Conservation (phyloP, 306 rosid species). For the Albizia julibrissin region DNA sequence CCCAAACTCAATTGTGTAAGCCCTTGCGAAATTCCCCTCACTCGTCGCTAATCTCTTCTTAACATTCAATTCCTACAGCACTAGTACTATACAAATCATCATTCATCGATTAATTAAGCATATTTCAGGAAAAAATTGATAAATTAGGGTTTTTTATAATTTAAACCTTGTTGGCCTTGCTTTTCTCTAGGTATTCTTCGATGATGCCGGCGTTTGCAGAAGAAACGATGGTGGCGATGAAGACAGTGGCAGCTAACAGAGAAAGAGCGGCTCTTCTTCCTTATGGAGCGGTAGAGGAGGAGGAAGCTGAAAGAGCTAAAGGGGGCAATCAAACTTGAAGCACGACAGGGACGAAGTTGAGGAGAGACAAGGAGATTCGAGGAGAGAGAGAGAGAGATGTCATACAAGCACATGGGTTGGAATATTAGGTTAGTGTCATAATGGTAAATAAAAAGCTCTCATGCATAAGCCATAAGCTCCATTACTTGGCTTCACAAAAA, state of each 20-base stretch:
- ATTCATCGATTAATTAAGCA: not conserved
- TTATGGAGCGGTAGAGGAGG: conserved; percentile 26
- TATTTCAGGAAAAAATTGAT: not conserved
- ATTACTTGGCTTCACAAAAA: no score
- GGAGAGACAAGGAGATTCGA: no score
- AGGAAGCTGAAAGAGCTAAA: no score
- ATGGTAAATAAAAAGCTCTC: no score
- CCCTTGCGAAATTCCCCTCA: conserved; percentile 94
- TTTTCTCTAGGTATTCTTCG: conserved; percentile 80
- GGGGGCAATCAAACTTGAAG: no score
- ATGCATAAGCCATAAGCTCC: no score
- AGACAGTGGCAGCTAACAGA: conserved; percentile 62
- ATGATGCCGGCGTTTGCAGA: conserved; percentile 80
- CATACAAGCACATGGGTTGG: no score
- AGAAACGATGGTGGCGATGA: conserved; percentile 46
- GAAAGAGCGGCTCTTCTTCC: conserved; percentile 76
- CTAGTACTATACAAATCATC: not conserved
- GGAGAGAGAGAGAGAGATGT: no score
- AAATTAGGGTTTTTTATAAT: not conserved
- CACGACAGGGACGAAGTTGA: no score
- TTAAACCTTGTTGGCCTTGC: conserved; percentile 88
- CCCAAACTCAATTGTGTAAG: conserved; percentile 91
- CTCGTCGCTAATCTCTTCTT: conserved; percentile 91
- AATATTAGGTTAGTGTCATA: no score
- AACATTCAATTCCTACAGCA: conserved; percentile 75